A percentile compares a stretch with the other conserved stretches of the same genome.
phyloP scores from a whole-genome alignment of 768 basidiomycete genomes.

The Termitomyces sp. region DNA sequence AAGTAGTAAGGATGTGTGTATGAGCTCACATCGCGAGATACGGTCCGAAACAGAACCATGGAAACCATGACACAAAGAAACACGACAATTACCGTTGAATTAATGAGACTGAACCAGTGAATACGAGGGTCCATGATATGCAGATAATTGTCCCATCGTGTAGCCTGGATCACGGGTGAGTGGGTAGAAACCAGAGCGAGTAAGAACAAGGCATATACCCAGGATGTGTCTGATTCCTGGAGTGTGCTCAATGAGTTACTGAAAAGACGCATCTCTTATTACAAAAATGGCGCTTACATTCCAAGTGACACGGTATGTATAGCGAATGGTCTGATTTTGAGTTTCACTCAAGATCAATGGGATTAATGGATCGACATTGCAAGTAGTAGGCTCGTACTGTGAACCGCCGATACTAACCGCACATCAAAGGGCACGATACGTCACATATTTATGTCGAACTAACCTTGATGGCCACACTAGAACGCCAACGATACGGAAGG shows the following conservation, averaged over 20 bases:
- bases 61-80: slow-evolving; percentile 94
- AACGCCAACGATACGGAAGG: slow-evolving; percentile 90
- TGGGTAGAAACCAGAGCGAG: neutral
- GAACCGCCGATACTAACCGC: slow-evolving; percentile 57
- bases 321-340: slow-evolving; percentile 62
- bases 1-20: neutral
- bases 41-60: slow-evolving; percentile 83
- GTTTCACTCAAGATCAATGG: slow-evolving; percentile 66
- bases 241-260: slow-evolving; percentile 4
- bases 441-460: neutral
- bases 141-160: slow-evolving; percentile 95
- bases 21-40: slow-evolving; percentile 77
- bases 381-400: slow-evolving; percentile 51
- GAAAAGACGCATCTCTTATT: neutral
- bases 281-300: slow-evolving; percentile 46
- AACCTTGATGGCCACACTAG: slow-evolving; percentile 72
- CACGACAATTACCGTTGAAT: slow-evolving; percentile 86
- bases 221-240: slow-evolving; percentile 83
- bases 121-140: slow-evolving; percentile 93
- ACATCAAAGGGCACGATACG: neutral
- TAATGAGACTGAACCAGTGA: slow-evolving; percentile 95
- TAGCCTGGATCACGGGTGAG: slow-evolving; percentile 55
- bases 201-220: slow-evolving; percentile 43
- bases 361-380: slow-evolving; percentile 38
- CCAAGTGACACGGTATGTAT: slow-evolving; percentile 89